Base-by-base conservation (phyloP, 2,329 filamentous ascomycete species). In the Fusarium tjaetaba region DNA sequence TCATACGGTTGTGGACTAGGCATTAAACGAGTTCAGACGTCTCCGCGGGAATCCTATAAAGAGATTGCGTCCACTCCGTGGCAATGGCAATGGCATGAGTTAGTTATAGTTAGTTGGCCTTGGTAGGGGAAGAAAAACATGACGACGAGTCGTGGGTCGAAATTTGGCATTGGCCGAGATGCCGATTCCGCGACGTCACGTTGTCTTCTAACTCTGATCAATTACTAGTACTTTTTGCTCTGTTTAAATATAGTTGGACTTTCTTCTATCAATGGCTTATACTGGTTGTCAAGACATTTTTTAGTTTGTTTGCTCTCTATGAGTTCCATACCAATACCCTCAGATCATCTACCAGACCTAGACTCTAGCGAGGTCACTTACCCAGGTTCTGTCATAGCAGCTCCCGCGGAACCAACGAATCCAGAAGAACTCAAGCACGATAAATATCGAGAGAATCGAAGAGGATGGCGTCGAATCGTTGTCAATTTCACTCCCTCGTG, bases 401-500 rank as follows among this genome's bases (percentile, higher is more conserved):
- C 58, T 10, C 30, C 39, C 13, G 52, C 42, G 4, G 42, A 56
- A 7, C 41, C 53, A n/a, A 45, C 48, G 14, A 57, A 52, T 16
- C n/a, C 41, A 8, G 53, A 63, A 39, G 58, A 63, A 24, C 49
- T 61, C 18, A 42, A 55, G 4, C 24, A 24, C 7, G 24, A 36
- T 13, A 57, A 57, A 30, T 28, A 60, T 14, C 36, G 24, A 24
- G 18, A n/a, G 11, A 60, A 68, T 43, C 53, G 28, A 24, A 43
- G 49, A 49, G 68, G 72, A 58, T 74, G 72, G 72, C 69, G 69
- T 18, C 61, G 69, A 34, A 56, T 73, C 10, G 65, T 68, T 10
- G 49, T 68, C 51, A 49, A 68, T 34, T 64, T 75, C 20, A 62
- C 56, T 8, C 65, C 72, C 15, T 53, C 72, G 20, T 77, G 73